Evolutionary conservation across 768 basidiomycete species (phyloP).

Genomic region (Mrakia gelida): DNA sequence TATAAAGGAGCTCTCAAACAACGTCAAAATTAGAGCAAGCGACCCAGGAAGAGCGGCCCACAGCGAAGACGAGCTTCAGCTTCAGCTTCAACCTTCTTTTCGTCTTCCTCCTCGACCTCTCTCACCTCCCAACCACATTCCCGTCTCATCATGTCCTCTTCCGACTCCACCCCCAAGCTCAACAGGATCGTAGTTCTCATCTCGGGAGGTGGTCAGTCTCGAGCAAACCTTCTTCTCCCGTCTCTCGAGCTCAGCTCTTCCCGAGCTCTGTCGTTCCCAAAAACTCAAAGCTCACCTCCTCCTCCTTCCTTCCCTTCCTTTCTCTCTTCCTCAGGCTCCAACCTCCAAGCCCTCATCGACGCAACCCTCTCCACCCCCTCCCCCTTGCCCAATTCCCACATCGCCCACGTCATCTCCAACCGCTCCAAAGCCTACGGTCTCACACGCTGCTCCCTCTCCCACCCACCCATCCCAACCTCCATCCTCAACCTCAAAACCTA

Average conservation of each 20-base stretch:
- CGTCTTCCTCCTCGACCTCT: not conserved
- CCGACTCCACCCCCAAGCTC: not conserved
- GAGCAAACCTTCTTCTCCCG: too few relatives aligned
- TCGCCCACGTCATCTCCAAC: conserved; percentile 84
- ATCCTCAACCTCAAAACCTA: conserved; percentile 82
- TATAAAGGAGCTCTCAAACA: too few relatives aligned
- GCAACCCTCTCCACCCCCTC: conserved; percentile 48
- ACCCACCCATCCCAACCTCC: conserved; percentile 72
- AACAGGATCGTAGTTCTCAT: conserved; percentile 56
- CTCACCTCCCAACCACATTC: not conserved
- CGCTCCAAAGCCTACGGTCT: conserved; percentile 87
- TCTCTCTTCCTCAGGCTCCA: conserved; percentile 63
- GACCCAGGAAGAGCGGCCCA: too few relatives aligned
- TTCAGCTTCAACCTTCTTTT: too few relatives aligned
- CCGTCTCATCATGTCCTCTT: not conserved
- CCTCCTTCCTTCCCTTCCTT: conserved; percentile 4
- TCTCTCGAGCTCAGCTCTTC: too few relatives aligned
- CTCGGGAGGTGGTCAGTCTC: conserved; percentile 58
- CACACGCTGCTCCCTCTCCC: conserved; percentile 59
- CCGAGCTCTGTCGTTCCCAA: too few relatives aligned
- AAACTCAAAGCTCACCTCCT: not conserved
- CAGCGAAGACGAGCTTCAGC: too few relatives aligned
- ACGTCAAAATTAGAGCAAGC: too few relatives aligned
- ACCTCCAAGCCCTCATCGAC: conserved; percentile 93
- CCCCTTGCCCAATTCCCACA: conserved; percentile 63